phyloP scores from a whole-genome alignment of 768 basidiomycete species.

The Leccinum disarticulatum region DNA sequence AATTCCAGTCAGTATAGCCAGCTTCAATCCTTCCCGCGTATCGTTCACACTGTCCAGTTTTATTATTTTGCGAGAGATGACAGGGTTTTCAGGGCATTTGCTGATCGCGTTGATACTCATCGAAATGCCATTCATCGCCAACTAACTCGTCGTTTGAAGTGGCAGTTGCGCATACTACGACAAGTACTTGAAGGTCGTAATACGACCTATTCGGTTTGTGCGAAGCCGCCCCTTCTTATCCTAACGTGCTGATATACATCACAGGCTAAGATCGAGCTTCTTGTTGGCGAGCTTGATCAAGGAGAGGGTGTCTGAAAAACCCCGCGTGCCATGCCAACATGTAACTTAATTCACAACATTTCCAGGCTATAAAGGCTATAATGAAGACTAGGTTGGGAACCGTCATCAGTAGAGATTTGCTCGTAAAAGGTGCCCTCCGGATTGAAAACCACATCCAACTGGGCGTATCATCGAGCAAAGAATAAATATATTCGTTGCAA shows the following conservation, averaged over 20 bases:
- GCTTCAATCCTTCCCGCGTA: neutral
- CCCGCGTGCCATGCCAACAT: neutral
- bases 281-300: constrained; percentile 64
- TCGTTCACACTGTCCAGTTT: constrained; percentile 37
- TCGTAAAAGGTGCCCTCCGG: constrained; percentile 78
- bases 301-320: constrained; percentile 47
- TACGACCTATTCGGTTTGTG: constrained; percentile 62
- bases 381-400: neutral
- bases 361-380: neutral
- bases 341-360: constrained; percentile 1
- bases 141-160: constrained; percentile 58
- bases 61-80: constrained; percentile 95
- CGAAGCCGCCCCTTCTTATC: neutral
- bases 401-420: constrained; percentile 36
- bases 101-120: constrained; percentile 39
- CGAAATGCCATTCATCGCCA: constrained; percentile 47
- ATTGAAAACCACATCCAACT: constrained; percentile 55
- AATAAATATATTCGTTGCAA: constrained; percentile 29
- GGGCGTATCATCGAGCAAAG: constrained; percentile 82
- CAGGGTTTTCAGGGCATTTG: constrained; percentile 73
- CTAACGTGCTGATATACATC: constrained; percentile 7
- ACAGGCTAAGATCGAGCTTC: constrained; percentile 63
- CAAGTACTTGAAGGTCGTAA: constrained; percentile 65
- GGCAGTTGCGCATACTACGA: constrained; percentile 66
- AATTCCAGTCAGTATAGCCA: constrained; percentile 60